Evolutionary conservation across 352 stramenopile genomes (phyloP), one percentile per base, ranked within the genome.

Genomic region (Globisporangium carolinianum): DNA sequence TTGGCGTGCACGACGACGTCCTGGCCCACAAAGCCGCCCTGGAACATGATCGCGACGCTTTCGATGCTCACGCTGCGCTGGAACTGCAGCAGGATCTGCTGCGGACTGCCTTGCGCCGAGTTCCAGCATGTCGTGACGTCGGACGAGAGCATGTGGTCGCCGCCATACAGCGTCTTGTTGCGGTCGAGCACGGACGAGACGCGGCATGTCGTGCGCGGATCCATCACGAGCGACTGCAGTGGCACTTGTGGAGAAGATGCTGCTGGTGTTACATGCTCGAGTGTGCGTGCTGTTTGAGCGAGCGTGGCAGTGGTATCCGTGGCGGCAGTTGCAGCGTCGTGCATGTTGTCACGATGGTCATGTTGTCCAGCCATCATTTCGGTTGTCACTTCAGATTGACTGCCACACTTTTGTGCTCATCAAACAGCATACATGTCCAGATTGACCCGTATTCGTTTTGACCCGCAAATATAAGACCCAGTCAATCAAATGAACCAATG

Each of bases 21-120:
- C 39, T 89, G 76, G 7, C 77, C 82, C 47, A 84, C 77, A 55
- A 91, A 91, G 0, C 79, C 79, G 41, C 79, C 82, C 60, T 91
- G 82, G 63, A 91, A 89, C 79, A 91, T 89, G 55, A 91, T 49
- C 35, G 57, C 53, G 15, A 91, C 53, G 4, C 47, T 58, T 7
- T 50, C 42, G n/a, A 82, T 24, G 55, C 65, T 15, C 17, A 91
- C 82, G 2, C 35, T 7, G 38, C 82, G 79, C 53, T 83, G 65
- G 66, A 91, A 87, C 53, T 75, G 58, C 47, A 91, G 66, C 51
- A 80, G 65, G 36, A 89, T 63, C 36, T 83, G 68, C 67, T 91
- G 82, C 45, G 75, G 75, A 69, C 51, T 74, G 35, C 82, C 77
- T 58, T 91, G 76, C 47, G 71, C 72, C 57, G 79, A 89, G 53